phyloP scores from a whole-genome alignment of 2,329 filamentous ascomycete species.

The Paraconiothyrium sp. region DNA sequence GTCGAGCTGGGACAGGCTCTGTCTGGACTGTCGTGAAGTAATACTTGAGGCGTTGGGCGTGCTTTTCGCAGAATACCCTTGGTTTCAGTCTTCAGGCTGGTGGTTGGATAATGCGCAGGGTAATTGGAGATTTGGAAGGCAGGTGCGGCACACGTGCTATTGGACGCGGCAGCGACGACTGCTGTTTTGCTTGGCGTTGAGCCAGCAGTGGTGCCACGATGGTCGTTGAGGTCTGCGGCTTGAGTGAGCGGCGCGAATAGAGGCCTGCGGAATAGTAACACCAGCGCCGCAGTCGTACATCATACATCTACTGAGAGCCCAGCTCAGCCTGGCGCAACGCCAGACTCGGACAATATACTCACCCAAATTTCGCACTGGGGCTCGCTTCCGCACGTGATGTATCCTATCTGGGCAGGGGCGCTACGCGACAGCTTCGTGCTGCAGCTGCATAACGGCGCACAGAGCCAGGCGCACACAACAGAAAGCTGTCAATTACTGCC shows the following conservation, averaged over 20 bases:
- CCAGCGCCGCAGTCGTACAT: background rate
- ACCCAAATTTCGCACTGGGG: conserved; percentile 7
- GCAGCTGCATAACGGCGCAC: conserved; percentile 27
- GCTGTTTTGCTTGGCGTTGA: conserved; percentile 16
- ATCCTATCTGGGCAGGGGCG: conserved; percentile 31
- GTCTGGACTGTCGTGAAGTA: conserved; percentile 54
- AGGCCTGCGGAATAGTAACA: background rate
- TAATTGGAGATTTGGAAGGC: conserved; percentile 17
- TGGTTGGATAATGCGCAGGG: conserved; percentile 23
- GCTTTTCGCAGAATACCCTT: conserved; percentile 46
- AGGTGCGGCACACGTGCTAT: conserved; percentile 24
- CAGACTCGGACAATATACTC: conserved; percentile 4
- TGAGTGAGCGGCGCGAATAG: background rate
- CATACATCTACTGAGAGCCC: background rate
- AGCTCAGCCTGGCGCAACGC: conserved; percentile 8
- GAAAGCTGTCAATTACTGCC: conserved; percentile 37
- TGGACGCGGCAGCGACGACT: conserved; percentile 25
- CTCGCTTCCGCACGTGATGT: conserved; percentile 40
- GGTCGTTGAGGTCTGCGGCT: conserved; percentile 7
- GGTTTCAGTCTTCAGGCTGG: conserved; percentile 33
- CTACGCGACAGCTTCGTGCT: conserved; percentile 35
- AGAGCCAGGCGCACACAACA: conserved; percentile 20
- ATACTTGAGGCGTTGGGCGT: conserved; percentile 30
- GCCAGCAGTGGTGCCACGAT: conserved; percentile 28
- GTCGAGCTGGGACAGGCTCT: conserved; percentile 73